Evolutionary conservation across 2,329 filamentous ascomycete species (phyloP), one percentile per base, ranked within the genome.

Genomic region (Achaetomium macrosporum): DNA sequence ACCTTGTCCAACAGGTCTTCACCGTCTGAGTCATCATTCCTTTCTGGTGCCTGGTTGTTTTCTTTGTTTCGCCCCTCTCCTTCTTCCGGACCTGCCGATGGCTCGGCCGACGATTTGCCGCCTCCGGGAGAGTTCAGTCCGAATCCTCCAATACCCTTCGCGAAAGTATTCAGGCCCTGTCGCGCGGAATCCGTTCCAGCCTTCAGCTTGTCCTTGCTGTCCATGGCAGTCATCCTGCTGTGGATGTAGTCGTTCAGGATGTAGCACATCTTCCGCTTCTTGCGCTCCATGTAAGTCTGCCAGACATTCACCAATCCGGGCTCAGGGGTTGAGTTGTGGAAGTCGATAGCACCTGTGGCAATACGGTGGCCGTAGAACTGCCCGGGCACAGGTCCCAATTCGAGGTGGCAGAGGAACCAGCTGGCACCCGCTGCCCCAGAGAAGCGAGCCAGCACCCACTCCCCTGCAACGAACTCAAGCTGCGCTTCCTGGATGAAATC

Each of bases 371-470:
- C 65, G 46, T 68, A 66, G 52, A 64, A 66, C 36, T 61, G 55
- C 16, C 60, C 46, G 12, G 55, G 58, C 2, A 59, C 61, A 1
- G 60, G 58, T 4, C 66, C 65, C 8, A 67, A 57, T 48, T 67
- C 64, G 5, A 69, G 55, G 42, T 66, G 56, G 53, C 65, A 68
- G 25, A 67, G 61, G 56, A 68, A 67, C 66, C 64, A 68, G 36
- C 64, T 62, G 17, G 66, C 66, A 1, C 62, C 61, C 7, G 61
- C 58, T 10, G 60, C 60, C 1, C 64, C 61, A 0, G 65, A 62
- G 48, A 68, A 66, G 35, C 65, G 62, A n/a, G 64, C 65, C 19
- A 68, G 57, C 31, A 68, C 64, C 65, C 65, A 68, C 57, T 67
- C 65, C n/a, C 65, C 66, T 1, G 63, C 66, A 35, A 67, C 56